Percentiles rank a stretch among this genome's conserved stretches.
Evolutionary conservation across 352 stramenopile genomes (phyloP).

Genomic region (Globisporangium sylvaticum): DNA sequence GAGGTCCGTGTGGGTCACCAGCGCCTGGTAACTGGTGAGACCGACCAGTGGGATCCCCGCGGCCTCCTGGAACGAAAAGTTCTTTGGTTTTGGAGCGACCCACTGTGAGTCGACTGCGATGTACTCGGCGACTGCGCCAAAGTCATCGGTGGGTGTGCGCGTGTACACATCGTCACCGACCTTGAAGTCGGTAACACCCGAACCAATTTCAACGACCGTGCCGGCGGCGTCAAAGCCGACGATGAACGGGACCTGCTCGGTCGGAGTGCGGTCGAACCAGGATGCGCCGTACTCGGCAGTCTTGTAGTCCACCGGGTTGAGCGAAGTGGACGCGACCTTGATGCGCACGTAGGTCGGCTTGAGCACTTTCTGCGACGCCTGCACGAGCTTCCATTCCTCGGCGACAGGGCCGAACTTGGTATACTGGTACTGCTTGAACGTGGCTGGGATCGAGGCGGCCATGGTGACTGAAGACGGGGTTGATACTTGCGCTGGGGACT

Average conservation of each 20-base stretch:
- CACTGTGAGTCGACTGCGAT: constrained; percentile 10
- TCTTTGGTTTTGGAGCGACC: constrained; percentile 27
- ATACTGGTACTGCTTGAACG: constrained; percentile 11
- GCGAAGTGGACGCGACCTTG: constrained; percentile 50
- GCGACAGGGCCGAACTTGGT: constrained; percentile 3
- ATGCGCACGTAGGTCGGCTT: constrained; percentile 39
- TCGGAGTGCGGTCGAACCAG: constrained; percentile 23
- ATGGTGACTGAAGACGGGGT: not conserved
- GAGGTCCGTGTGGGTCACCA: constrained; percentile 16
- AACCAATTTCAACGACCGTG: constrained; percentile 49
- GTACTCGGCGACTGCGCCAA: constrained; percentile 17
- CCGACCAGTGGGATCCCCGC: constrained; percentile 18
- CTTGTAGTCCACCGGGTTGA: constrained; percentile 74
- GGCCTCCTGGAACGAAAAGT: constrained; percentile 23
- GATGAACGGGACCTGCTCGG: constrained; percentile 27
- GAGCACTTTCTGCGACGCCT: constrained; percentile 15
- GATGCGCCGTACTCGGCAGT: constrained; percentile 35
- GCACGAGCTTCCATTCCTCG: constrained; percentile 15
- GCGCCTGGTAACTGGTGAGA: constrained; percentile 25
- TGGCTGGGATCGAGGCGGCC: constrained; percentile 11
- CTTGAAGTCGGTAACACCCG: constrained; percentile 35
- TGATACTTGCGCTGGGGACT: not conserved
- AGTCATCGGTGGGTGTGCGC: not conserved
- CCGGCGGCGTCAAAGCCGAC: constrained; percentile 69
- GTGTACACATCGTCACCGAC: constrained; percentile 55